Conservation (phyloP, 257 asterid genomes). For the Penstemon newberryi region DNA sequence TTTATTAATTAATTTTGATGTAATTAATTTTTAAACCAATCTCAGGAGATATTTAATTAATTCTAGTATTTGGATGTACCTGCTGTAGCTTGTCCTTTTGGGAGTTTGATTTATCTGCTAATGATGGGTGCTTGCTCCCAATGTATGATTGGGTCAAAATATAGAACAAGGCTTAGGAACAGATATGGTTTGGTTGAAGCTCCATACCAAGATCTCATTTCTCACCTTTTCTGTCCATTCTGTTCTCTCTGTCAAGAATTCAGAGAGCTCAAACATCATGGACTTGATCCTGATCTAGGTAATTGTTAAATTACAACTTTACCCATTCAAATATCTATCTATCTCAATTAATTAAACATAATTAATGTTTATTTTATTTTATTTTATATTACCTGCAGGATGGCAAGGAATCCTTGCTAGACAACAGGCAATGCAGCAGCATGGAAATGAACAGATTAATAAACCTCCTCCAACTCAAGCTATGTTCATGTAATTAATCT, state of each 20-base stretch:
- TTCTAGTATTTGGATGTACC: not conserved
- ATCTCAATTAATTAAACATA: no score
- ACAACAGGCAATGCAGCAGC: constrained; percentile 30
- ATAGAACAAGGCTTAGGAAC: constrained; percentile 42
- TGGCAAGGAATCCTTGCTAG: constrained; percentile 53
- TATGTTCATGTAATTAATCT: constrained; percentile 33
- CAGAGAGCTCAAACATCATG: constrained; percentile 46
- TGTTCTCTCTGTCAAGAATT: constrained; percentile 59
- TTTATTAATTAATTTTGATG: no score
- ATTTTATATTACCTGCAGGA: constrained; percentile 32
- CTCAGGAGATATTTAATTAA: no score
- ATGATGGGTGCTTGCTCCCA: constrained; percentile 45
- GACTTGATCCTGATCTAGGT: constrained; percentile 52
- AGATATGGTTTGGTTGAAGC: constrained; percentile 50
- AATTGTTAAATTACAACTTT: not conserved
- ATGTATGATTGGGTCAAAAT: constrained; percentile 47
- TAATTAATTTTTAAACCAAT: no score
- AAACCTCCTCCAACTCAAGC: constrained; percentile 43
- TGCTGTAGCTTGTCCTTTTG: constrained; percentile 44
- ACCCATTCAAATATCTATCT: no score
- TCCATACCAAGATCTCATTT: constrained; percentile 42
- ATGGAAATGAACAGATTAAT: constrained; percentile 24
- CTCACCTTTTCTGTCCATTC: constrained; percentile 46
- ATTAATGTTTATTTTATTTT: no score
- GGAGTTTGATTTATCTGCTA: constrained; percentile 38